Percentiles rank a stretch among this genome's conserved stretches.
These are phyloP conservation scores for Magnaporthiopsis poae DNA, from an alignment of 2,329 filamentous ascomycete species.

Conservation along the genomic window DNA sequence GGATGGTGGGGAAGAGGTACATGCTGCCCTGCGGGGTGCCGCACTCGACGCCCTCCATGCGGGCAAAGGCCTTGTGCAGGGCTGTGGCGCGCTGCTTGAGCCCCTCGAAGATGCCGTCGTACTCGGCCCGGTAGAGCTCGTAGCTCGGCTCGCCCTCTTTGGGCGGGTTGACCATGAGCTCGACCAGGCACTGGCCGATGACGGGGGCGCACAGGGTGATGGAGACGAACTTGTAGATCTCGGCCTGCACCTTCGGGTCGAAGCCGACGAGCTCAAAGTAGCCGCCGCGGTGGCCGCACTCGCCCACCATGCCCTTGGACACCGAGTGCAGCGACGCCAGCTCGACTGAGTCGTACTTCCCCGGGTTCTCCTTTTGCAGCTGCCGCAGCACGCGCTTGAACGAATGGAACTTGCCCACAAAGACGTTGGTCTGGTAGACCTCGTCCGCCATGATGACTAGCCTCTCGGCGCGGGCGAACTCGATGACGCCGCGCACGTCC, in stretches of 20 bases:
- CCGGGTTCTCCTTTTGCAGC: conserved; percentile 64
- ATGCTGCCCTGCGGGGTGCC: conserved; percentile 85
- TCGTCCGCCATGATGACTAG: conserved; percentile 91
- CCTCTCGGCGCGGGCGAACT: conserved; percentile 74
- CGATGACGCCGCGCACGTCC: conserved; percentile 75
- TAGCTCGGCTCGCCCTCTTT: conserved; percentile 72
- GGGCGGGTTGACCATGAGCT: conserved; percentile 96
- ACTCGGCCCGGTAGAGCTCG: conserved; percentile 75
- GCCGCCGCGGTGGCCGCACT: conserved; percentile 93
- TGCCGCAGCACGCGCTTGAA: conserved; percentile 84
- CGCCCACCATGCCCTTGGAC: conserved; percentile 97
- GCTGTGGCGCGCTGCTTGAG: conserved; percentile 72
- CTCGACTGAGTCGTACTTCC: conserved; percentile 75
- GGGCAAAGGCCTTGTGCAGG: conserved; percentile 77
- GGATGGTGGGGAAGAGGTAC: conserved; percentile 97
- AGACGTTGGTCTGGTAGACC: conserved; percentile 98
- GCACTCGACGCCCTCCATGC: conserved; percentile 95
- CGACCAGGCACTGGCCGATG: conserved; percentile 88
- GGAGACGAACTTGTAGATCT: conserved; percentile 98
- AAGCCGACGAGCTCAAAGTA: conserved; percentile 96
- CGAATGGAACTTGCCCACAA: conserved; percentile 83
- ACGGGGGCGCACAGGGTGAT: conserved; percentile 95
- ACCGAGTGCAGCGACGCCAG: conserved; percentile 85
- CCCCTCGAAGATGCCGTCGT: conserved; percentile 68
- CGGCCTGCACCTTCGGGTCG: conserved; percentile 69